A percentile compares a stretch with the other conserved stretches of the same genome.
Evolutionary conservation across 2,329 filamentous ascomycete genomes (phyloP).

Genomic region (Colletotrichum sp.): DNA sequence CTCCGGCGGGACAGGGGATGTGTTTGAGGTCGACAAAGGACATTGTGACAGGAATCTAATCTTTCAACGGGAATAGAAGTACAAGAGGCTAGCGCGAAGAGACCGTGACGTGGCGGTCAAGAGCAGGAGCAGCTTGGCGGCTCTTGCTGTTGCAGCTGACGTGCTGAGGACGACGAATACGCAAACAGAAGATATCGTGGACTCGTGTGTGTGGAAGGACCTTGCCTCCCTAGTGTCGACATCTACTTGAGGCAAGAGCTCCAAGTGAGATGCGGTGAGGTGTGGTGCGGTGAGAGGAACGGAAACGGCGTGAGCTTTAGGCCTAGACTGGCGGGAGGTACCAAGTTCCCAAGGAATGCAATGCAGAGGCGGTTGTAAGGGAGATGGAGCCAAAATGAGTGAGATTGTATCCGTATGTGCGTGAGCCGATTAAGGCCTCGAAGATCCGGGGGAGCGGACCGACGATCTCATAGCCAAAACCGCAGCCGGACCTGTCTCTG

Average conservation of each 20-base stretch:
- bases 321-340: background rate
- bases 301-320: background rate
- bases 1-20: slow-evolving; percentile 55
- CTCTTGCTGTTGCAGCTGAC: slow-evolving; percentile 27
- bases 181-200: background rate
- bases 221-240: slow-evolving; percentile 21
- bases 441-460: slow-evolving; percentile 13
- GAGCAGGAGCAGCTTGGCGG: slow-evolving; percentile 31
- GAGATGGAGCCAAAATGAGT: background rate
- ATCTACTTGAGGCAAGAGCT: background rate
- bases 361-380: background rate
- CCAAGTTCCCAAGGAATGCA: background rate
- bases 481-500: background rate
- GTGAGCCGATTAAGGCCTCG: slow-evolving; percentile 1
- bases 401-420: background rate
- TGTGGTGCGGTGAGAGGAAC: background rate
- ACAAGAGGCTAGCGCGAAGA: background rate
- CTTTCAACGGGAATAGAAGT: background rate
- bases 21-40: slow-evolving; percentile 43
- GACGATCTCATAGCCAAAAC: slow-evolving; percentile 18
- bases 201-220: background rate
- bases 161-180: background rate
- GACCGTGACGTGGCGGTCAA: background rate
- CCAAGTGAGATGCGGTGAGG: background rate
- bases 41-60: slow-evolving; percentile 11